Evolutionary conservation across 805 yeast species (phyloP).

Genomic region (Kuraishia borneana): DNA sequence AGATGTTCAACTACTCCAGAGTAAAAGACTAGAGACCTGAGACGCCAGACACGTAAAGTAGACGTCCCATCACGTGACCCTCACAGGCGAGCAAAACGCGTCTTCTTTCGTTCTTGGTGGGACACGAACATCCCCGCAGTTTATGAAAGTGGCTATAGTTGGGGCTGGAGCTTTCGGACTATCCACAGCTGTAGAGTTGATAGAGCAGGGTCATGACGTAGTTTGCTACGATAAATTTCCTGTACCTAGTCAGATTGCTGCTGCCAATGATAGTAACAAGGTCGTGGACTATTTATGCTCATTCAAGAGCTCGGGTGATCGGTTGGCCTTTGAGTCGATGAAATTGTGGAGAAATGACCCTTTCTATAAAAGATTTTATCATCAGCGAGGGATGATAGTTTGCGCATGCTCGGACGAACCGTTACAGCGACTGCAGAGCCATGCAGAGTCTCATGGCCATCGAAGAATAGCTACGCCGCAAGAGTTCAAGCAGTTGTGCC

Average conservation of each 20-base stretch:
- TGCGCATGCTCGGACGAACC: conserved; percentile 8
- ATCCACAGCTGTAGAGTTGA: conserved; percentile 21
- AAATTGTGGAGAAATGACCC: conserved; percentile 16
- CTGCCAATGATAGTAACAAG: conserved; percentile 27
- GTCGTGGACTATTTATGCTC: conserved; percentile 12
- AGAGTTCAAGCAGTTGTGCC: conserved; percentile 4
- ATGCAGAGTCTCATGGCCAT: conserved; percentile 3
- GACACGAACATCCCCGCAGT: too few relatives aligned
- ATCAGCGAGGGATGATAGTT: conserved; percentile 14
- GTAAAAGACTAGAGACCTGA: too few relatives aligned
- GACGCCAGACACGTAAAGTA: too few relatives aligned
- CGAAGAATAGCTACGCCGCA: conserved; percentile 6
- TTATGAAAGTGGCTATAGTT: conserved; percentile 8
- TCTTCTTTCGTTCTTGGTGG: too few relatives aligned
- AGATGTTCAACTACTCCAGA: too few relatives aligned
- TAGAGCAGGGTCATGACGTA: conserved; percentile 14
- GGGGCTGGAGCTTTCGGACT: conserved; percentile 30
- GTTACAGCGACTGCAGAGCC: conserved; percentile 10
- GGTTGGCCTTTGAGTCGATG: conserved; percentile 18
- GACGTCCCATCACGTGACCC: too few relatives aligned
- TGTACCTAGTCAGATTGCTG: conserved; percentile 21
- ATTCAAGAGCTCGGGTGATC: conserved; percentile 3
- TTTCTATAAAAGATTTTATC: conserved; percentile 15
- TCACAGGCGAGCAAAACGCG: too few relatives aligned
- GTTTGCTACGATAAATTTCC: conserved; percentile 17